These are phyloP conservation scores for Penicillium digitatum DNA, from an alignment of 2,329 filamentous ascomycete species.

Conservation along the genomic window DNA sequence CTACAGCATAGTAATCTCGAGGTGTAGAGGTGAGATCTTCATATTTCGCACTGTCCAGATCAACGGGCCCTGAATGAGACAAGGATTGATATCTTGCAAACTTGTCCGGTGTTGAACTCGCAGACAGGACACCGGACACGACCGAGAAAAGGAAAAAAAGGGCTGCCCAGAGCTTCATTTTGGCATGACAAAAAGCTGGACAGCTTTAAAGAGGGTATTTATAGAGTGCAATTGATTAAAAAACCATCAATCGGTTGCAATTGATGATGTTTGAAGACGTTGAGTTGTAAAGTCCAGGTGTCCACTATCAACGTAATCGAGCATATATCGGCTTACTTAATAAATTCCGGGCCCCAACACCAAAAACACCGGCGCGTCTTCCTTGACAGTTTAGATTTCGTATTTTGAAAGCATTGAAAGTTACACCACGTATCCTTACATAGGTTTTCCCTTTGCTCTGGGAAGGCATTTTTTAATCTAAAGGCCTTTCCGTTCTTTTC, in stretches of 20 bases:
- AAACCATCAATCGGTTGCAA: conserved; percentile 3
- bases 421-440: neutral
- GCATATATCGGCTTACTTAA: conserved; percentile 7
- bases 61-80: conserved; percentile 64
- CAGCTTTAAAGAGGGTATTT: neutral
- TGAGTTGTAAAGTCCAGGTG: conserved; percentile 6
- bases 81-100: conserved; percentile 70
- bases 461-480: neutral
- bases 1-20: conserved; percentile 75
- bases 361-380: conserved; percentile 10
- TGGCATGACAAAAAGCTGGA: conserved; percentile 19
- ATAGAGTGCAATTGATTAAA: neutral
- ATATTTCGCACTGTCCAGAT: conserved; percentile 74
- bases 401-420: neutral
- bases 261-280: conserved; percentile 6
- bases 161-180: conserved; percentile 34
- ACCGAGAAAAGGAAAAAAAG: conserved; percentile 41
- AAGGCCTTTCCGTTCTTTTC: neutral
- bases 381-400: neutral
- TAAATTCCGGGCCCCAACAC: neutral
- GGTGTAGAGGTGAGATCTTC: conserved; percentile 69
- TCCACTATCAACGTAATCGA: conserved; percentile 10
- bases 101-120: conserved; percentile 60
- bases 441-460: neutral
- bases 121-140: conserved; percentile 27